Base-by-base conservation (phyloP, 2,329 filamentous ascomycete species). In the Aspergillus niger region DNA sequence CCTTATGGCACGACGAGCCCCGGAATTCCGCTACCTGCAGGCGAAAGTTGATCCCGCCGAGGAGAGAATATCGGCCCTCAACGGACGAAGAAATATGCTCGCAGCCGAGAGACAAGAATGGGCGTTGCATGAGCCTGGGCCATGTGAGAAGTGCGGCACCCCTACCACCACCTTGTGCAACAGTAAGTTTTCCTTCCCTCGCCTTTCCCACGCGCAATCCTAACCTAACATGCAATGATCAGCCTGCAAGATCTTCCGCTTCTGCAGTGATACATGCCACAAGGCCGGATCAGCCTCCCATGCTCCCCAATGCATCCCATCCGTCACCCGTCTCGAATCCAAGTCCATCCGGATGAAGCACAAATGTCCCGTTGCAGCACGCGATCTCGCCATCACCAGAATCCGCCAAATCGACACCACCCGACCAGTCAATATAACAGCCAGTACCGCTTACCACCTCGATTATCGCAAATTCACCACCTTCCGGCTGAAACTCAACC, bases 381-480 rank as follows among this genome's bases (percentile, higher is more conserved):
- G 64, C 22, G 65, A 72, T 13, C 67, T 70, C 41, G 70, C 70
- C 26, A 60, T 73, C 39, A 62, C 65, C 8, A 71, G 68, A 53
- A 70, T 73, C 49, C 58, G 58, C 8, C 63, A 54, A 28, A 58
- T 59, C 47, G 61, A 70, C 43, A 58, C 50, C 36, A 51, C 52
- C 20, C 63, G 53, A 32, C 48, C 58, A 17, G 50, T 69, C 8
- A 65, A 63, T 39, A 63, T 73, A 8, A 67, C 64, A 24, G 62
- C 69, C 24, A 70, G 64, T 49, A 69, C 69, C 59, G 72, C 70
- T 4, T 69, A 71, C 58, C 71, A 68, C 50, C 68, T 73, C 7
- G 71, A 73, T 47, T 68, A 69, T 3, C 68, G 70, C 44, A 73
- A 72, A 59, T 72, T 73, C 58, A 68, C 70, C n/a, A 73, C 70